phyloP scores from a whole-genome alignment of 768 basidiomycete species.

The Lyophyllum decastes region DNA sequence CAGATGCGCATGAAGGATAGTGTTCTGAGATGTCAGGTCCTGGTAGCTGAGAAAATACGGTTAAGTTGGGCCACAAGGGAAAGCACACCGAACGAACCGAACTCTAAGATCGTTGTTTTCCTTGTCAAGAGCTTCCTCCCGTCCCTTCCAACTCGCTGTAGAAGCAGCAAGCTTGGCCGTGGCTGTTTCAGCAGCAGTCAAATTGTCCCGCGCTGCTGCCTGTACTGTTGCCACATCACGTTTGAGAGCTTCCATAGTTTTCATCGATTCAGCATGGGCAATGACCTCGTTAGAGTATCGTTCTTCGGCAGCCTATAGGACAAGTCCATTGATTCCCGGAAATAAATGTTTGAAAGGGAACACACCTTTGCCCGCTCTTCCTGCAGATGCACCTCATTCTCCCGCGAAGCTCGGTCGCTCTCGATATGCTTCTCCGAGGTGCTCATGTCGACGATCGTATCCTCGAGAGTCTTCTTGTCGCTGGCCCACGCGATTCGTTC shows the following conservation, averaged over 20 bases:
- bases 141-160: slow-evolving; percentile 79
- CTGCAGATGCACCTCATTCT: slow-evolving; percentile 64
- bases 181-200: slow-evolving; percentile 70
- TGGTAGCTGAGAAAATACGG: slow-evolving; percentile 50
- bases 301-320: slow-evolving; percentile 67
- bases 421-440: slow-evolving; percentile 71
- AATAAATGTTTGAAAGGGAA: background rate
- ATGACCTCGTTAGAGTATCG: slow-evolving; percentile 82
- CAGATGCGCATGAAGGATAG: slow-evolving; percentile 78
- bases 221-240: slow-evolving; percentile 59
- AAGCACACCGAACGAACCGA: slow-evolving; percentile 47
- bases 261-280: slow-evolving; percentile 84
- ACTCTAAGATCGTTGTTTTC: slow-evolving; percentile 72
- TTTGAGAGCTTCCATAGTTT: slow-evolving; percentile 63
- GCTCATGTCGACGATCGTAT: slow-evolving; percentile 78
- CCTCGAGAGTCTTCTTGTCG: slow-evolving; percentile 83
- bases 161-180: slow-evolving; percentile 70
- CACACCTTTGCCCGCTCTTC: slow-evolving; percentile 71
- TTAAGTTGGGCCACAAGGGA: background rate
- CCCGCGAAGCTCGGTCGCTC: slow-evolving; percentile 61
- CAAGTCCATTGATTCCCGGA: background rate
- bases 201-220: slow-evolving; percentile 54
- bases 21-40: slow-evolving; percentile 76
- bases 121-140: slow-evolving; percentile 75
- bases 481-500: slow-evolving; percentile 71